Base-by-base conservation (phyloP, 1,139 yeast species). In the Waltiozyma sp. region DNA sequence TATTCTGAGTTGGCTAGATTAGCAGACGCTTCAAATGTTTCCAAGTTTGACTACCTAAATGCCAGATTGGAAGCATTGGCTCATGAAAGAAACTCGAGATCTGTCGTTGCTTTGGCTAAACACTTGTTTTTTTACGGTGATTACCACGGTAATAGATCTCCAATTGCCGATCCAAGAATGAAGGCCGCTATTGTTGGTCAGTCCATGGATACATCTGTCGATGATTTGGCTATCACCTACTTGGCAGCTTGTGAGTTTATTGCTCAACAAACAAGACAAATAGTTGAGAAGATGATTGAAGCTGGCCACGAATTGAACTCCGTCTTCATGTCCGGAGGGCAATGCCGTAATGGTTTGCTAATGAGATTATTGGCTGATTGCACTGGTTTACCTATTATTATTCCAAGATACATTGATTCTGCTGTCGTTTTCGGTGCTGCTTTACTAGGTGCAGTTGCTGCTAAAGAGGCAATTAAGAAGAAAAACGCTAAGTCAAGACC, bases 401-500 rank as follows among this genome's bases (percentile, higher is more conserved):
- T 89, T 52, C 98, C 98, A 42, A 75, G 93, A 58, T 88, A 89
- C 62, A 88, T 91, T 55, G 97, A 89, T 59, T 93, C 96, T 1
- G 95, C 96, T 2, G 98, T 91, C 39, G 97, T 91, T 6, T 83
- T 89, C 57, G 98, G 98, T 26, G 74, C 96, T 6, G 97, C 98
- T 0, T 69, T 91, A 61, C 71, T 91, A 48, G 98, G 97, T 34
- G 96, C 97, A 2, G 88, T 81, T 49, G 97, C 98, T 7, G 86
- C 91, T 2, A 79, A 76, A 54, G 76, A 70, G 44, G 66, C 73
- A 8, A 72, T 76, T 16, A 33, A 33, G 14, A 58, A 60, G 41
- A 46, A 40, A 23, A 43, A 44, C 47, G 41, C 45, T 39, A 43
- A 40, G 3, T 40, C 47, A 38, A 49, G 51, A 47, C 45, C 52